These are phyloP conservation scores for Ploettnerulaceae sp. DNA, from an alignment of 2,329 filamentous ascomycete species.

Conservation along the genomic window DNA sequence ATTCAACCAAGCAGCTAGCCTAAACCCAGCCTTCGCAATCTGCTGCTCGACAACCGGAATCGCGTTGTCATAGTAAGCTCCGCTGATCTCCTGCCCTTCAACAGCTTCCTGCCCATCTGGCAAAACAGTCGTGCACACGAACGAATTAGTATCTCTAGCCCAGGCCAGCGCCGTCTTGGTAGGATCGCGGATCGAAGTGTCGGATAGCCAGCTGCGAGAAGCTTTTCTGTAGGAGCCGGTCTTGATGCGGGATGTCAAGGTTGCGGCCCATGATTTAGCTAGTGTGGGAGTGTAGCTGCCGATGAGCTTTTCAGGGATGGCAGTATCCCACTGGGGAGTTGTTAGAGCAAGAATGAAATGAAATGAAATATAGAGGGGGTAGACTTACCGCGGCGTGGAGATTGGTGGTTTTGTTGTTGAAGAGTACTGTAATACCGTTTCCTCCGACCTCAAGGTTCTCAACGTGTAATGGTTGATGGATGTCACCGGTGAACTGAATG, in stretches of 20 bases:
- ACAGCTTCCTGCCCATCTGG: conserved; percentile 55
- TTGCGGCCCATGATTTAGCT: conserved; percentile 52
- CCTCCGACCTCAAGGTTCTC: conserved; percentile 62
- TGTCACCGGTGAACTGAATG: conserved; percentile 51
- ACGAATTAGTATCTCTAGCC: conserved; percentile 59
- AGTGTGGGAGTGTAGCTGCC: conserved; percentile 47
- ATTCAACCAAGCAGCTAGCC: conserved; percentile 65
- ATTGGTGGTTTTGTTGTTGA: conserved; percentile 52
- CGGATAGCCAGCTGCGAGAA: conserved; percentile 19
- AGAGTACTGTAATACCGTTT: conserved; percentile 62
- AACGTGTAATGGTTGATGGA: conserved; percentile 64
- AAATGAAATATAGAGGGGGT: neutral
- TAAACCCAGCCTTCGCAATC: conserved; percentile 63
- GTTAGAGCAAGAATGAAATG: neutral
- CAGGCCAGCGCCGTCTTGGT: conserved; percentile 47
- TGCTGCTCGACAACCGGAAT: conserved; percentile 58
- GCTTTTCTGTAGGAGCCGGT: conserved; percentile 47
- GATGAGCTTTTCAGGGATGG: conserved; percentile 59
- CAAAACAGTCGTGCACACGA: conserved; percentile 57
- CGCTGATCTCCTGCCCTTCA: conserved; percentile 52
- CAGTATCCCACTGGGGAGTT: conserved; percentile 45
- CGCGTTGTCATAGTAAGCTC: conserved; percentile 58
- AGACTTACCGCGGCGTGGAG: conserved; percentile 56
- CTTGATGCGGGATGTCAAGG: conserved; percentile 50
- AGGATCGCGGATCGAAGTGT: conserved; percentile 18